Evolutionary conservation across 2,329 filamentous ascomycete genomes (phyloP).

Genomic region (Hypoxylon sp.): DNA sequence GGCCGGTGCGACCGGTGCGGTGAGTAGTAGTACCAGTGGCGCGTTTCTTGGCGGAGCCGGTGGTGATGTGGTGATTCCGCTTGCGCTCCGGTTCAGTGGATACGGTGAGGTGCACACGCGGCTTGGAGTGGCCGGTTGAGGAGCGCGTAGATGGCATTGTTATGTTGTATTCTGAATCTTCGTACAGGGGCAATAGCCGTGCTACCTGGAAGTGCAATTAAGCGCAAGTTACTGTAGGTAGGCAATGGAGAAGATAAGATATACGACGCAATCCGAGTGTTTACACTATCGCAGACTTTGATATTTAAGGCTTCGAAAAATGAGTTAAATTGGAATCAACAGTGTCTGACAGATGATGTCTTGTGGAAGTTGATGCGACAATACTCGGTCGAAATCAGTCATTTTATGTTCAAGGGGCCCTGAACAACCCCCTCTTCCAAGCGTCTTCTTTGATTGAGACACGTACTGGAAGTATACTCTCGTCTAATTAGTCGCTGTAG

Average conservation of each 20-base stretch:
- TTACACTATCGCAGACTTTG: neutral
- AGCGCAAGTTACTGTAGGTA: neutral
- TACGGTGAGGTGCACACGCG: slow-evolving; percentile 45
- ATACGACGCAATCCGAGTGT: neutral
- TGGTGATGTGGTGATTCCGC: slow-evolving; percentile 21
- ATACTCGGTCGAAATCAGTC: neutral
- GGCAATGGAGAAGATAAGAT: neutral
- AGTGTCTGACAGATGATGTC: slow-evolving; percentile 5
- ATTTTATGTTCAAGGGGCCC: slow-evolving; percentile 5
- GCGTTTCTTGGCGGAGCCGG: slow-evolving; percentile 14
- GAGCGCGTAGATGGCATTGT: slow-evolving; percentile 48
- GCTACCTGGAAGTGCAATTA: neutral
- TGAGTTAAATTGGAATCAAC: neutral
- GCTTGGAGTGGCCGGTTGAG: slow-evolving; percentile 48
- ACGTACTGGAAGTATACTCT: slow-evolving; percentile 24
- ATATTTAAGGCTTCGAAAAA: neutral
- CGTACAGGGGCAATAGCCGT: too few species aligned
- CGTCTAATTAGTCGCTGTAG: slow-evolving; percentile 34
- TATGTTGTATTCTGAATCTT: neutral
- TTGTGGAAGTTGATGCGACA: slow-evolving; percentile 13
- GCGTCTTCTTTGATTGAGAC: slow-evolving; percentile 22
- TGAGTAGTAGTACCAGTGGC: slow-evolving; percentile 32
- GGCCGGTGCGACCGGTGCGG: slow-evolving; percentile 25
- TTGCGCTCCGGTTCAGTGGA: slow-evolving; percentile 50
- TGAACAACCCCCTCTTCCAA: neutral